Evolutionary conservation across 106 monocot species (phyloP).

Genomic region (Dioscorea alata): DNA sequence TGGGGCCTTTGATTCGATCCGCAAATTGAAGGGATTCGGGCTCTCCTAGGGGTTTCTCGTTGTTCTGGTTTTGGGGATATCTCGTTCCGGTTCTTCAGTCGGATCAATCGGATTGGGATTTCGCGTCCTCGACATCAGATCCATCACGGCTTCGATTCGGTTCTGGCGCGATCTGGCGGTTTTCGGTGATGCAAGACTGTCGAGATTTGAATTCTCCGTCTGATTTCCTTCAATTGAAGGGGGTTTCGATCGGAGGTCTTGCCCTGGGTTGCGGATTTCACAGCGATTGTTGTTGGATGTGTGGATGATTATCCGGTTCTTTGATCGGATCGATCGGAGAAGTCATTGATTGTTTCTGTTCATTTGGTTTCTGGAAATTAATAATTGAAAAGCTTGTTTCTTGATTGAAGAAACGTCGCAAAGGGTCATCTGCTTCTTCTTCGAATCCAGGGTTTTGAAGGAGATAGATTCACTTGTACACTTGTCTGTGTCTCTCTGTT

Average conservation of each 20-base stretch:
- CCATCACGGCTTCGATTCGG: not conserved
- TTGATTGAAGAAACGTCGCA: not conserved
- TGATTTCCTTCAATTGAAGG: no score
- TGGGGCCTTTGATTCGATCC: not conserved
- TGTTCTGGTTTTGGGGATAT: not conserved
- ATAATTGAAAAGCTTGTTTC: not conserved
- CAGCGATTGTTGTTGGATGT: not conserved
- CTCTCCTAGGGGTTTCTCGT: not conserved
- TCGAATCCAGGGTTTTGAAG: not conserved
- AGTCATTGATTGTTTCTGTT: not conserved
- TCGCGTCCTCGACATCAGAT: not conserved
- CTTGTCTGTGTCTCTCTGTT: slow-evolving; percentile 13
- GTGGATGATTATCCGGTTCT: not conserved
- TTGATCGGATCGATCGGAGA: not conserved
- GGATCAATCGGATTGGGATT: not conserved
- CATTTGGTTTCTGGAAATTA: not conserved
- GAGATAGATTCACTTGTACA: slow-evolving; percentile 23
- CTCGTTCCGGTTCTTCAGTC: not conserved
- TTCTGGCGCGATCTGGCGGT: not conserved
- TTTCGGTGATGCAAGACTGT: not conserved
- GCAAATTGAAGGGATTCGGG: not conserved
- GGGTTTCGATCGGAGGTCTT: not conserved
- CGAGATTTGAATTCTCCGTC: no score
- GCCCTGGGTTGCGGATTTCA: not conserved
- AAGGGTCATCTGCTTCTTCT: no score